Evolutionary conservation across 768 basidiomycete genomes (phyloP).

Genomic region (Grammothele lineata): DNA sequence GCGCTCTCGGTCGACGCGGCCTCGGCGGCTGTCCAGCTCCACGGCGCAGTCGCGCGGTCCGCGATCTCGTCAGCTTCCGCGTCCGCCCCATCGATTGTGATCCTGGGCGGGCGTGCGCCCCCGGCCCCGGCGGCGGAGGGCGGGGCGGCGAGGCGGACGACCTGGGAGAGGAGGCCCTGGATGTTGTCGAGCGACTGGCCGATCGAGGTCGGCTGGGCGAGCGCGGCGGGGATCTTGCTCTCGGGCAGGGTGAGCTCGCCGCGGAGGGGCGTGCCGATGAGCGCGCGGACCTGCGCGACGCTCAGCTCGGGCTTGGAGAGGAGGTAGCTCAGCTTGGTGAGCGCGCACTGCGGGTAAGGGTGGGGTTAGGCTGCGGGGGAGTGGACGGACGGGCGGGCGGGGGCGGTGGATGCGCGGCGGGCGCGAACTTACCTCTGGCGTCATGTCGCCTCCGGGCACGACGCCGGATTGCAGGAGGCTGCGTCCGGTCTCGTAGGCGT

Average conservation of each 20-base stretch:
- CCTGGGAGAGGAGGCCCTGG: conserved; percentile 60
- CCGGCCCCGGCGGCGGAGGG: conserved; percentile 27
- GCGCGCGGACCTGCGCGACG: conserved; percentile 59
- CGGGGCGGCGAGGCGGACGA: conserved; percentile 56
- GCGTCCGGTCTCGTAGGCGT: conserved; percentile 78
- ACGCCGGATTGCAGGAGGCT: conserved; percentile 70
- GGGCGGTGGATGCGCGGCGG: too few species aligned
- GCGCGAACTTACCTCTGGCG: conserved; percentile 70
- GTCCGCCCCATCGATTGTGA: conserved; percentile 37
- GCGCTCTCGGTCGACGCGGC: conserved; percentile 64
- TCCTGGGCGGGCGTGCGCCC: conserved; percentile 26
- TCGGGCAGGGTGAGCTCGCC: conserved; percentile 74
- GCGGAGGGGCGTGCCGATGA: conserved; percentile 76
- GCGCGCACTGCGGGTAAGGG: conserved; percentile 62
- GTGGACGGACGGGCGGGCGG: too few species aligned
- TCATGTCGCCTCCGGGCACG: conserved; percentile 88
- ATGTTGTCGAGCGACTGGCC: conserved; percentile 55
- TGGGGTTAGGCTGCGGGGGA: neutral
- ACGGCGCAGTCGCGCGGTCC: conserved; percentile 46
- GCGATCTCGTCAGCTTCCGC: conserved; percentile 16
- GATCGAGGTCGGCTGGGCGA: conserved; percentile 38
- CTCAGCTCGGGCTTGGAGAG: conserved; percentile 81
- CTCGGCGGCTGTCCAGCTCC: conserved; percentile 79
- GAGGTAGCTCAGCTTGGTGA: conserved; percentile 87
- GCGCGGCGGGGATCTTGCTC: conserved; percentile 34